Evolutionary conservation across 768 basidiomycete species (phyloP).

Genomic region (Calocybe cyanea): DNA sequence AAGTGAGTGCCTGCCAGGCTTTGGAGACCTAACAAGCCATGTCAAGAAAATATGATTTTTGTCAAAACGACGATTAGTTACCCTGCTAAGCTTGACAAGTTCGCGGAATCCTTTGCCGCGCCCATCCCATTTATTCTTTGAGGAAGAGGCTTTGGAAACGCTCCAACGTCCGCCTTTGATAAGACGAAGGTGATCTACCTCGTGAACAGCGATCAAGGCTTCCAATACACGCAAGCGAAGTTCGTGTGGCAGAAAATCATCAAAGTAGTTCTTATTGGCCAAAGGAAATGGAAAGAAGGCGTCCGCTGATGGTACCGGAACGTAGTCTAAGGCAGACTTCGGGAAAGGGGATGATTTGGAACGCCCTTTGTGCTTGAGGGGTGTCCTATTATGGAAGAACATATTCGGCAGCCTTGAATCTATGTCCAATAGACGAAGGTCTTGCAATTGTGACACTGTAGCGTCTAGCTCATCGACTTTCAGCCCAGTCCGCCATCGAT

Average conservation of each 20-base stretch:
- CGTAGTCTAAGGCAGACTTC: constrained; percentile 54
- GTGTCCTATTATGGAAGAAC: constrained; percentile 6
- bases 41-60: neutral
- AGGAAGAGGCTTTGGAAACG: constrained; percentile 53
- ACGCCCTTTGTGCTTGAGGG: constrained; percentile 48
- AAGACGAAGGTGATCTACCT: constrained; percentile 49
- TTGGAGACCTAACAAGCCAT: constrained; percentile 60
- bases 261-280: constrained; percentile 56
- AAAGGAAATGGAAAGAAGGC: constrained; percentile 49
- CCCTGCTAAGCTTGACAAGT: constrained; percentile 74
- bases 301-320: constrained; percentile 47
- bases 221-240: constrained; percentile 58
- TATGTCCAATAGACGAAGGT: constrained; percentile 8
- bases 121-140: constrained; percentile 71
- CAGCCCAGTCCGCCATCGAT: constrained; percentile 41
- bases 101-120: constrained; percentile 71
- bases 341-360: constrained; percentile 67
- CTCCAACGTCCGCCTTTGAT: constrained; percentile 54
- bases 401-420: neutral
- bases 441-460: constrained; percentile 10
- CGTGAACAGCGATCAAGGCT: constrained; percentile 53
- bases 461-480: constrained; percentile 21
- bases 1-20: constrained; percentile 68
- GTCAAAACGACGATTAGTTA: constrained; percentile 29
- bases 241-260: constrained; percentile 68